These are phyloP conservation scores for Xylaria flabelliformis DNA, from an alignment of 495 filamentous ascomycete species.

Conservation along the genomic window DNA sequence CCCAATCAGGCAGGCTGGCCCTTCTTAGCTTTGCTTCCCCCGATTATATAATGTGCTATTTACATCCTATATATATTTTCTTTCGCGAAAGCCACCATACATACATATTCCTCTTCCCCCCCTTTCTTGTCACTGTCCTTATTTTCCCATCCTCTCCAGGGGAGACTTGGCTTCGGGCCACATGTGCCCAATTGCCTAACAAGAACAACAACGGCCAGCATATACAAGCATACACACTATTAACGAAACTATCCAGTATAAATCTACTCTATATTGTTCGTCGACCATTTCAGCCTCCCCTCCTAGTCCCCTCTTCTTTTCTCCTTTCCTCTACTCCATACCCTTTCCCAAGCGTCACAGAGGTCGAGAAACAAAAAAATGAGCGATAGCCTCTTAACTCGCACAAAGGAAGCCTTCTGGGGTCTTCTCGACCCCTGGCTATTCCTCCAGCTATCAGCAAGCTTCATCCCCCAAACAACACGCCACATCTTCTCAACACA, in stretches of 20 bases:
- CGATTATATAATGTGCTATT: slow-evolving; percentile 11
- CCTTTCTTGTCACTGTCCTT: neutral
- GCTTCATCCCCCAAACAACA: slow-evolving; percentile 47
- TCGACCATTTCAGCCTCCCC: neutral
- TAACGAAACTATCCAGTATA: neutral
- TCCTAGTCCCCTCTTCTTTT: neutral
- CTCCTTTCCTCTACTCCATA: neutral
- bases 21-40: neutral
- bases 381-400: slow-evolving; percentile 21
- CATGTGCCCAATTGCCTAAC: neutral
- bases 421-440: slow-evolving; percentile 46
- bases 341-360: neutral
- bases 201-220: neutral
- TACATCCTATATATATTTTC: neutral
- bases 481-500: slow-evolving; percentile 36
- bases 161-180: neutral
- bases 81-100: neutral
- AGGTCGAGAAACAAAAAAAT: slow-evolving; percentile 10
- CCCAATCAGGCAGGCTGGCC: slow-evolving; percentile 6
- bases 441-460: slow-evolving; percentile 47
- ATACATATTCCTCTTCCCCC: neutral
- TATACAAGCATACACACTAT: neutral
- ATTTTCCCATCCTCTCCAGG: neutral
- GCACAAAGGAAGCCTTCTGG: slow-evolving; percentile 28
- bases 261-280: neutral